Conservation (phyloP, 306 rosid species). For the Herpetospermum pedunculosum region DNA sequence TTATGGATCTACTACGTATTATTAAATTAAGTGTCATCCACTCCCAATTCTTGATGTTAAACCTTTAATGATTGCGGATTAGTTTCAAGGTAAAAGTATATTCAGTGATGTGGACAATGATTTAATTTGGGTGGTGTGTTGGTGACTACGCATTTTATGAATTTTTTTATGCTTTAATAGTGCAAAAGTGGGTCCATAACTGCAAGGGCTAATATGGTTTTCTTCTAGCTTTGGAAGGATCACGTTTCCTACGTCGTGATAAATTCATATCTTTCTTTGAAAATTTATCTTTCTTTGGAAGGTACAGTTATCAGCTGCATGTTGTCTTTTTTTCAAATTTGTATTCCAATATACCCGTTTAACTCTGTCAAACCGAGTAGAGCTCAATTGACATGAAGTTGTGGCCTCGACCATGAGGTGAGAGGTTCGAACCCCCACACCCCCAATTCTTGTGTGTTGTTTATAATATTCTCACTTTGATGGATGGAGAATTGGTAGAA, state of each 20-base stretch:
- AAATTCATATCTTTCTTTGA: not conserved
- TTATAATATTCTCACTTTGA: not conserved
- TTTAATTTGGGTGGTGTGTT: not conserved
- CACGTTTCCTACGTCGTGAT: not conserved
- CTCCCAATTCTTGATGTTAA: not conserved
- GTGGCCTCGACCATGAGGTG: no score
- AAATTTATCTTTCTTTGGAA: not conserved
- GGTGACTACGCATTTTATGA: not conserved
- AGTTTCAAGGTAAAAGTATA: not conserved
- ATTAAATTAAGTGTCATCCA: constrained; percentile 12
- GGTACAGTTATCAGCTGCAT: constrained; percentile 28
- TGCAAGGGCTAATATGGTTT: not conserved
- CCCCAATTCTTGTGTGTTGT: not conserved
- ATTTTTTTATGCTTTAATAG: not conserved
- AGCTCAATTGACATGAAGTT: no score
- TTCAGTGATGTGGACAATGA: not conserved
- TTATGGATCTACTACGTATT: not conserved
- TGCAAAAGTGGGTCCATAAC: not conserved
- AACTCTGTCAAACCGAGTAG: no score
- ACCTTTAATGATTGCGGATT: not conserved
- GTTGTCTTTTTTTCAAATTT: not conserved
- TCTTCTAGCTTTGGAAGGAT: not conserved
- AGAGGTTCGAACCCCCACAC: no score
- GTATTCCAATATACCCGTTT: not conserved
- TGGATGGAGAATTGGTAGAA: constrained; percentile 48